A percentile compares a stretch with the other conserved stretches of the same genome.
phyloP scores from a whole-genome alignment of 805 yeast genomes.

The Kluyveromyces aestuarii region DNA sequence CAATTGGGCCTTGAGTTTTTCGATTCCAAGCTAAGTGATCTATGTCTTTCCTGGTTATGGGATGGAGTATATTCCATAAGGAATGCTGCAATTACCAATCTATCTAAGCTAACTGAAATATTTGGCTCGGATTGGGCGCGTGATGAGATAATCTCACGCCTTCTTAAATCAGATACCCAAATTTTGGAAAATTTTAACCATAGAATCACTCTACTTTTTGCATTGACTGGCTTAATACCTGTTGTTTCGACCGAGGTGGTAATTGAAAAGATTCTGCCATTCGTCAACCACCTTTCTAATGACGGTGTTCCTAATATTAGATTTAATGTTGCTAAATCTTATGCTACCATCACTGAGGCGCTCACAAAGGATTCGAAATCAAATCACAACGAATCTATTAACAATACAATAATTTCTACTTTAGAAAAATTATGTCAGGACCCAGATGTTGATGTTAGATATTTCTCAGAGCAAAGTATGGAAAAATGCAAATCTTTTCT shows the following conservation, averaged over 20 bases:
- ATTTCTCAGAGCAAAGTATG: constrained; percentile 64
- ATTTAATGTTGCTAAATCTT: constrained; percentile 87
- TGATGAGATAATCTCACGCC: constrained; percentile 67
- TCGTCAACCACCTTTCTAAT: constrained; percentile 55
- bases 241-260: constrained; percentile 54
- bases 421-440: constrained; percentile 61
- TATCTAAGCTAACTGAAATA: constrained; percentile 68
- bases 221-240: constrained; percentile 73
- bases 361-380: constrained; percentile 29
- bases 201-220: constrained; percentile 83
- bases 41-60: constrained; percentile 98
- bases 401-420: constrained; percentile 48
- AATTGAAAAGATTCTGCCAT: constrained; percentile 64
- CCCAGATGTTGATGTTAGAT: constrained; percentile 82
- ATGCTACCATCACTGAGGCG: constrained; percentile 50
- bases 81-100: constrained; percentile 86
- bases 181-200: constrained; percentile 64
- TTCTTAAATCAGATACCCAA: constrained; percentile 40
- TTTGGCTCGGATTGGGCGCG: constrained; percentile 95
- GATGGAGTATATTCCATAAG: constrained; percentile 94
- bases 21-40: constrained; percentile 80
- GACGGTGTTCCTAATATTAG: constrained; percentile 94
- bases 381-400: constrained; percentile 31
- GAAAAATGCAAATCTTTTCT: constrained; percentile 24
- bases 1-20: constrained; percentile 91